A percentile compares a stretch with the other conserved stretches of the same genome.
These are phyloP conservation scores for Fistulinella staudtii DNA, from an alignment of 1,284 basidiomycete genomes.

Conservation along the genomic window DNA sequence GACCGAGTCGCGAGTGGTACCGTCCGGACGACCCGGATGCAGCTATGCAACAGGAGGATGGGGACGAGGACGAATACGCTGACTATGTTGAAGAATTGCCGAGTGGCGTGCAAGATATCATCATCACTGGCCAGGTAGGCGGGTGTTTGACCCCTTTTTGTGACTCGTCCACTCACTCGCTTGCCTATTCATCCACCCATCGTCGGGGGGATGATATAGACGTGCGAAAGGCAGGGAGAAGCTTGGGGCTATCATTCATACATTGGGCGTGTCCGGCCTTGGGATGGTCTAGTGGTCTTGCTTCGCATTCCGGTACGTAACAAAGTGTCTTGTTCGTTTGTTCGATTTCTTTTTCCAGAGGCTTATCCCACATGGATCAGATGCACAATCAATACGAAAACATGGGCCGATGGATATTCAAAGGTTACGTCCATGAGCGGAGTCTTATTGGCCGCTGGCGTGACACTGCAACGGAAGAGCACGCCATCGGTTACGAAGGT, in stretches of 20 bases:
- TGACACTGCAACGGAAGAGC: constrained; percentile 38
- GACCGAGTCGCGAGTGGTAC: constrained; percentile 22
- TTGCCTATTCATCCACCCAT: no score
- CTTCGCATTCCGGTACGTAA: constrained; percentile 42
- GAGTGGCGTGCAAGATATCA: constrained; percentile 44
- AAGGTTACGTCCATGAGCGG: constrained; percentile 45
- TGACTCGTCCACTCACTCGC: constrained; percentile 3
- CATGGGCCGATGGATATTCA: constrained; percentile 45
- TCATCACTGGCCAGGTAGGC: constrained; percentile 47
- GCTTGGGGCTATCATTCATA: constrained; percentile 47
- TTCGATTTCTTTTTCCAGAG: constrained; percentile 1
- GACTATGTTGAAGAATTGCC: constrained; percentile 34
- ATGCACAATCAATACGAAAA: constrained; percentile 27
- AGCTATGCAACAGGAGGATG: constrained; percentile 15
- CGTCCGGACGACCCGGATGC: constrained; percentile 19
- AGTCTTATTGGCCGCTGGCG: constrained; percentile 53
- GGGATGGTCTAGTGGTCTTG: constrained; percentile 48
- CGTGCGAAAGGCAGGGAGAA: constrained; percentile 38
- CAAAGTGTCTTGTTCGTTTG: not conserved
- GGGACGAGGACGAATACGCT: constrained; percentile 35
- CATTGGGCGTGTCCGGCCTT: constrained; percentile 44
- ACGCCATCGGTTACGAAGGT: constrained; percentile 41
- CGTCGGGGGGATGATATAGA: constrained; percentile 26
- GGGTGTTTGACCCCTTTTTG: not conserved
- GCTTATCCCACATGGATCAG: constrained; percentile 26